Conservation (phyloP, 495 filamentous ascomycete genomes). For the Diplogelasinospora grovesii region DNA sequence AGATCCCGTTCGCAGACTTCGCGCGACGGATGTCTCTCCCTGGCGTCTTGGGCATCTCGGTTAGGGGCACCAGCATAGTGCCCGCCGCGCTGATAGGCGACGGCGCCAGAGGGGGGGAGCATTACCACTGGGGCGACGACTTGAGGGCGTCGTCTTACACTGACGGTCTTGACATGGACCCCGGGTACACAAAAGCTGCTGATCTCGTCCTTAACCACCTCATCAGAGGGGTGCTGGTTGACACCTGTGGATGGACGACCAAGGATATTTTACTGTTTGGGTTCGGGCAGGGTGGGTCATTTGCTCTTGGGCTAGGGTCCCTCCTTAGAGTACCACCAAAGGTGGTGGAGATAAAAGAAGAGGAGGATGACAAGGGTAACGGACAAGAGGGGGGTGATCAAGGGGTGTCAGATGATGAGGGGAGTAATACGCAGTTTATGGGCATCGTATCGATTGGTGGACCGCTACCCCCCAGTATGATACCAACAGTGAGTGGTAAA, state of each 20-base stretch:
- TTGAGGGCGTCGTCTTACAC: too few species aligned
- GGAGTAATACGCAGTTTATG: slow-evolving; percentile 24
- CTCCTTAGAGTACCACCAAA: slow-evolving; percentile 28
- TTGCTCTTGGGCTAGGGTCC: slow-evolving; percentile 55
- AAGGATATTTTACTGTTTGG: slow-evolving; percentile 73
- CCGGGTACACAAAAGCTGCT: slow-evolving; percentile 58
- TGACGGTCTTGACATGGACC: slow-evolving; percentile 70
- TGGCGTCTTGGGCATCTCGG: slow-evolving; percentile 67
- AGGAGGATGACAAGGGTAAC: neutral
- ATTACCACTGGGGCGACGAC: slow-evolving; percentile 92
- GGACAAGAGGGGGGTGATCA: slow-evolving; percentile 2
- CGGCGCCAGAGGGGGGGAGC: slow-evolving; percentile 3
- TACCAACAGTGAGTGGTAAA: slow-evolving; percentile 26
- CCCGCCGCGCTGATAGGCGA: slow-evolving; percentile 63
- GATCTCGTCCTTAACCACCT: slow-evolving; percentile 48
- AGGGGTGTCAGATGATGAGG: neutral
- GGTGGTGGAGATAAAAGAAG: slow-evolving; percentile 16
- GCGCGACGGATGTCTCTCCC: slow-evolving; percentile 69
- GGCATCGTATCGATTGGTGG: slow-evolving; percentile 79
- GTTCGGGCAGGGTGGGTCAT: slow-evolving; percentile 82
- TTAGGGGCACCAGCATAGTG: slow-evolving; percentile 67
- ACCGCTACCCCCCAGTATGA: slow-evolving; percentile 51
- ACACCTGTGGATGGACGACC: slow-evolving; percentile 62
- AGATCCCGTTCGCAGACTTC: slow-evolving; percentile 62
- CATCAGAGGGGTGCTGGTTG: slow-evolving; percentile 53